Percentiles rank a stretch among this genome's conserved stretches.
Conservation (phyloP, 2,329 filamentous ascomycete genomes). For the Sclerotinia trifoliorum region DNA sequence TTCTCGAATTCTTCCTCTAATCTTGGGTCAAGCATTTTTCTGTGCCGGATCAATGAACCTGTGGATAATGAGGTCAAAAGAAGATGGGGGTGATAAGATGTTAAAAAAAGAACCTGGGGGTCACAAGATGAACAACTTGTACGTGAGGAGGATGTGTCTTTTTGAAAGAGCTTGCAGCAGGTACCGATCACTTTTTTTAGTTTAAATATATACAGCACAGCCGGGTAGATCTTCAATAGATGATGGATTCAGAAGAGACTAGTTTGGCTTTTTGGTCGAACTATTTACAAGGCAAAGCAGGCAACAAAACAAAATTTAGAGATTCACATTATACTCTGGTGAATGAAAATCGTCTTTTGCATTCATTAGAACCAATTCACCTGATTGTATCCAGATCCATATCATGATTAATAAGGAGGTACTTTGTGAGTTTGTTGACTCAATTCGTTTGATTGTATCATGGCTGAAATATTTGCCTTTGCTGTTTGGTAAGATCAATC, state of each 20-base stretch:
- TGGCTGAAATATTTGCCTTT: background rate
- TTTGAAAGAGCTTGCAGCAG: background rate
- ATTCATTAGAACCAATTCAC: too few species aligned
- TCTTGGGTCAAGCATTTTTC: constrained; percentile 1
- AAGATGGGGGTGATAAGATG: background rate
- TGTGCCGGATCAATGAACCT: too few species aligned
- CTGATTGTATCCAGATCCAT: too few species aligned
- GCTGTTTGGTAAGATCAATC: background rate
- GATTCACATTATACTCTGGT: background rate
- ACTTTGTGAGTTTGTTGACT: background rate
- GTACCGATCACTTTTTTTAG: too few species aligned
- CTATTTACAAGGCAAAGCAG: background rate
- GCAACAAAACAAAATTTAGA: too few species aligned
- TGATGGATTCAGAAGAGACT: background rate
- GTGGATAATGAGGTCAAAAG: too few species aligned
- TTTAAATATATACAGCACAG: background rate
- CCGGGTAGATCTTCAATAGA: background rate
- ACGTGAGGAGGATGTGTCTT: background rate
- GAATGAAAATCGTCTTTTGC: background rate
- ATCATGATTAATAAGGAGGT: background rate
- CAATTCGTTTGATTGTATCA: too few species aligned
- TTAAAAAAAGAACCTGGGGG: background rate
- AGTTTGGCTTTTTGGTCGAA: too few species aligned
- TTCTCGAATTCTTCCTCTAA: background rate
- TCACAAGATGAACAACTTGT: background rate